Evolutionary conservation across 1,284 basidiomycete species (phyloP), one percentile per base, ranked within the genome.

Genomic region (Marasmius sp.): DNA sequence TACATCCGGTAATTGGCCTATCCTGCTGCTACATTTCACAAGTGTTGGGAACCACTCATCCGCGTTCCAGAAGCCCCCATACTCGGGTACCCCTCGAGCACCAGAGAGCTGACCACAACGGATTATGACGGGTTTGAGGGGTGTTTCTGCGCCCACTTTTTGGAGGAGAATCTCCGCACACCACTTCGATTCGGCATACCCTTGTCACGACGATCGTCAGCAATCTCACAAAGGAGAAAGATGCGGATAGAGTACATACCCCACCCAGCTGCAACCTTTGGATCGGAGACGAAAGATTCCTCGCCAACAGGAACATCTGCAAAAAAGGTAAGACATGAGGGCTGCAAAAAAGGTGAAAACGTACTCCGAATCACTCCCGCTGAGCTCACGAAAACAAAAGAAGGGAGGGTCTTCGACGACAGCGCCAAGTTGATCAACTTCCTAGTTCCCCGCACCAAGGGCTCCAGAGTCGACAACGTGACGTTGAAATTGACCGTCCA

Each of bases 401-500:
- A 66, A 1, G 75, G 71, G 12, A 70, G 70, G 2, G 51, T 49
- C 6, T 70, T 67, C 3, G 75, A 74, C 1, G 65, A 57, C 12
- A 76, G 64, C 0, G 74, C 66, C 18, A 79, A 59, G 55, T 73
- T 68, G 39, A 73, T 61, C 27, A 74, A 38, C 47, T 61, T 48
- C 16, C 69, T 66, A n/a, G 69, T 56, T 11, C 65, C 67, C 6
- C 38, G 39, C 27, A 74, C 61, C n/a, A 64, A 55, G 3, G 63
- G 58, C 18, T 71, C 69, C 61, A 71, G 72, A 8, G 68, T 65
- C 27, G 64, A 34, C 20, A 74, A 58, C 2, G 67, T 22, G 14
- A 72, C 51, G 56, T 76, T 77, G 64, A 78, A 74, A 62, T 78
- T 71, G 4, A 79, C 70, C 7, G 66, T 66, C 71, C 73, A 78